Percentiles rank a stretch among this genome's conserved stretches.
These are phyloP conservation scores for Nannochloropsis gaditana DNA, from an alignment of 108 stramenopile species.

Conservation along the genomic window DNA sequence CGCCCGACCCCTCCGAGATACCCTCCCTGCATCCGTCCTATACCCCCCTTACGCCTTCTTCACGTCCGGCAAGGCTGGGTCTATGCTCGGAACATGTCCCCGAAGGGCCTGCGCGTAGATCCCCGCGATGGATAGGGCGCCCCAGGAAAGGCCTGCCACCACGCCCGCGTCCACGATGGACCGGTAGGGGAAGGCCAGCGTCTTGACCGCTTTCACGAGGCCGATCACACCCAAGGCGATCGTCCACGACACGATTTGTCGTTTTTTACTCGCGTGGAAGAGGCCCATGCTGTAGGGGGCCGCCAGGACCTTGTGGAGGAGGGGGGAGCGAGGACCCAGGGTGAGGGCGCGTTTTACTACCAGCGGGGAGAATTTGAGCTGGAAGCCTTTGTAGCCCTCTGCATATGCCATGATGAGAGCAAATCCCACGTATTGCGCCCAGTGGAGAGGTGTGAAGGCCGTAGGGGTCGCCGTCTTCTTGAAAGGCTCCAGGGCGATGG, in stretches of 20 bases:
- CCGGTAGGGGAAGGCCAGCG: constrained; percentile 75
- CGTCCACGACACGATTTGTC: constrained; percentile 75
- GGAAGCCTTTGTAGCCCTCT: constrained; percentile 95
- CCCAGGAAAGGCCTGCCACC: constrained; percentile 79
- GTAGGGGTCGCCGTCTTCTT: constrained; percentile 3
- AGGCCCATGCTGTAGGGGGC: constrained; percentile 89
- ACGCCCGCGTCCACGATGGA: constrained; percentile 92
- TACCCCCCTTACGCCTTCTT: not conserved
- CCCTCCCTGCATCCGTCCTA: not conserved
- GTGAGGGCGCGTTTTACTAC: constrained; percentile 82
- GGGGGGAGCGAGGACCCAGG: constrained; percentile 49
- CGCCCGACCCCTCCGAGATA: too few species aligned
- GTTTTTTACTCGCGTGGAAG: constrained; percentile 77
- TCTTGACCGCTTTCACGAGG: constrained; percentile 79
- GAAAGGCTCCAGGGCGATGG: constrained; percentile 87
- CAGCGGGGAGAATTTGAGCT: constrained; percentile 83
- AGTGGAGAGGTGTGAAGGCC: constrained; percentile 4
- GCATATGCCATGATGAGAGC: constrained; percentile 64
- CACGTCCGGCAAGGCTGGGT: constrained; percentile 33
- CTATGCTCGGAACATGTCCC: constrained; percentile 43
- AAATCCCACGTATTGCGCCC: constrained; percentile 47
- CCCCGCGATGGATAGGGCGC: constrained; percentile 65
- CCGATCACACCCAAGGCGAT: constrained; percentile 72
- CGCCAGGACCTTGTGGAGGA: constrained; percentile 65
- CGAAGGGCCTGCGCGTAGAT: constrained; percentile 62